These are phyloP conservation scores for Candida mesenterica DNA, from an alignment of 1,139 yeast genomes.

Conservation along the genomic window DNA sequence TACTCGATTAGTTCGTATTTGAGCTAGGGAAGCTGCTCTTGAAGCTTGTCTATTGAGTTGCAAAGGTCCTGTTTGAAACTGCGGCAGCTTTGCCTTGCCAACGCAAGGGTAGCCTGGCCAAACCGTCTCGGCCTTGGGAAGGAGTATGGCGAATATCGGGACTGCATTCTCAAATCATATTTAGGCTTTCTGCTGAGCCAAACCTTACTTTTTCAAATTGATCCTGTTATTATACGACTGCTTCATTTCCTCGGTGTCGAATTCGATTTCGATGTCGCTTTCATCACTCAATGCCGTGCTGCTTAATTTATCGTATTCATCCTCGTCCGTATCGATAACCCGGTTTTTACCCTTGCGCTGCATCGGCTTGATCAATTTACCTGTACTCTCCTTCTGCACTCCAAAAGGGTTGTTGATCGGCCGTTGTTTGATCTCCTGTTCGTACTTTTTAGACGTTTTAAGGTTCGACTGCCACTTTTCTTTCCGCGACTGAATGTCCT, in stretches of 20 bases:
- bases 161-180: too few species aligned
- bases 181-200: too few species aligned
- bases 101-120: too few species aligned
- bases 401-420: constrained; percentile 7
- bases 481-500: constrained; percentile 16
- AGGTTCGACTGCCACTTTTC: constrained; percentile 25
- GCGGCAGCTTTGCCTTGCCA: too few species aligned
- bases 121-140: too few species aligned
- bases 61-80: too few species aligned
- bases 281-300: constrained; percentile 7
- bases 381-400: too few species aligned
- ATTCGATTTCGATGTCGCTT: constrained; percentile 22
- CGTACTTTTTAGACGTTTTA: constrained; percentile 18
- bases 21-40: too few species aligned
- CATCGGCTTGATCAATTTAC: background rate
- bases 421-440: constrained; percentile 12
- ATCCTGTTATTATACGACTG: constrained; percentile 13
- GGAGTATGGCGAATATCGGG: too few species aligned
- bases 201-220: background rate
- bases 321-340: constrained; percentile 12
- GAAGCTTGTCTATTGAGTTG: too few species aligned
- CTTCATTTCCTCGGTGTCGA: constrained; percentile 17
- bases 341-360: constrained; percentile 6
- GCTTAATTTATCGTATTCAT: constrained; percentile 4
- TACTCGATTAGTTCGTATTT: too few species aligned